A percentile compares a stretch with the other conserved stretches of the same genome.
phyloP scores from a whole-genome alignment of 2,329 filamentous ascomycete species.

The Daldinia eschscholtzii region DNA sequence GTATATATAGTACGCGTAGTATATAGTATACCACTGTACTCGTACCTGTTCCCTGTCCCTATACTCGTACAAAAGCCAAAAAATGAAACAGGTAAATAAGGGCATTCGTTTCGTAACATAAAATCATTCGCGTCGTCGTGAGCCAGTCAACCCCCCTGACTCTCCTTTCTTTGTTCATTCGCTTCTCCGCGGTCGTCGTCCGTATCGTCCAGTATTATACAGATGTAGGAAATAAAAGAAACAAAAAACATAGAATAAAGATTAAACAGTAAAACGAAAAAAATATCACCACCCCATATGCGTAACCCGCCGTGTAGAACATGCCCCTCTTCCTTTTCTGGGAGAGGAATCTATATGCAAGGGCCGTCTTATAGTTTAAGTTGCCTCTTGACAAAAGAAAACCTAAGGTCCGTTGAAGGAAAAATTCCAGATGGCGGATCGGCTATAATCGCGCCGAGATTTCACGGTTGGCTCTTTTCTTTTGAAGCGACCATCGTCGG shows the following conservation, averaged over 20 bases:
- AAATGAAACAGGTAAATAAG: neutral
- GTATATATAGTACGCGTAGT: neutral
- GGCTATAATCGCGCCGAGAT: neutral
- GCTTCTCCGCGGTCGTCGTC: constrained; percentile 14
- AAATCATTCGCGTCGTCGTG: neutral
- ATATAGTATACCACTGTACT: neutral
- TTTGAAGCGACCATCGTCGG: constrained; percentile 14
- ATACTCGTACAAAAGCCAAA: constrained; percentile 3
- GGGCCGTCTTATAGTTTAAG: constrained; percentile 10
- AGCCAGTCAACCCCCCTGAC: neutral
- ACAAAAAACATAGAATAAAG: neutral
- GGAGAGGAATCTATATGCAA: constrained; percentile 23
- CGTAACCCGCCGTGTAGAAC: neutral
- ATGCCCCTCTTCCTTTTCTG: constrained; percentile 9
- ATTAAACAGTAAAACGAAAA: neutral
- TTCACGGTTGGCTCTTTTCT: neutral
- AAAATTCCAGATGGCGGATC: neutral
- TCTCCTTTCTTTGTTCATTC: constrained; percentile 5
- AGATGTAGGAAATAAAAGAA: neutral
- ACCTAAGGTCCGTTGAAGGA: constrained; percentile 5
- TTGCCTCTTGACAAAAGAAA: constrained; percentile 11
- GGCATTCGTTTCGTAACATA: constrained; percentile 6
- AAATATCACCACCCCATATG: neutral
- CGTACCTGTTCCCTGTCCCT: neutral
- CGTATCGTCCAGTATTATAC: constrained; percentile 27